Evolutionary conservation across 2,329 filamentous ascomycete species (phyloP), one percentile per base, ranked within the genome.

Genomic region (Apiospora koreana): DNA sequence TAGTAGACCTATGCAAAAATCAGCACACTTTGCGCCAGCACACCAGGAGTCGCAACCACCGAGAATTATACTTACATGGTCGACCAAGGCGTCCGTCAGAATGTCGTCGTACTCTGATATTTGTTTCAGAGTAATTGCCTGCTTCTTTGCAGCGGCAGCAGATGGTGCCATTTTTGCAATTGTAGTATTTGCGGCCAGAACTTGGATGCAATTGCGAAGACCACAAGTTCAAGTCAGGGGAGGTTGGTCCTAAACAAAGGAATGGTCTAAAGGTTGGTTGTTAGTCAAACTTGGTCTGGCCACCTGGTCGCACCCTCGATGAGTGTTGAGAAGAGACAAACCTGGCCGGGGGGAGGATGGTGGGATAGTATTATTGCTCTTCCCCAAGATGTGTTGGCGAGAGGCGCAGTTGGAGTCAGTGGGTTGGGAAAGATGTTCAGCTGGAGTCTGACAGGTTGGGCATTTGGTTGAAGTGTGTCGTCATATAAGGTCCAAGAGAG

Each of bases 51-150:
- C 25, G 41, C 35, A 42, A 25, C 23, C 54, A 68, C 38, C 66
- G 70, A 54, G 46, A 16, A 54, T 62, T 65, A 70, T 54, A 87
- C 93, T 83, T 88, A 98, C 95, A 84, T 95, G 94, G 82, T 99
- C 96, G 72, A 99, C 91, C 68, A 99, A 90, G 75, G 94, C 93
- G 87, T 99, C 96, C 9, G 96, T 99, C 73, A 97, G 86, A 74
- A 98, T 91, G 82, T 99, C 96, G 83, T 99, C 96, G 84, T 98
- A 98, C 67, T 92, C 92, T 42, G 94, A 92, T 77, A 99, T 85
- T 85, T 97, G 95, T 72, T 92, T 91, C 76, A 98, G 86, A 9
- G 94, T 97, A 76, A 99, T 86, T 72, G 90, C 89, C 79, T 92
- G 90, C 83, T 88, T 92, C 81, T 92, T 88, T 23, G 80, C 76